Conservation (phyloP, 2,329 filamentous ascomycete species). For the Scedosporium minutisporum region DNA sequence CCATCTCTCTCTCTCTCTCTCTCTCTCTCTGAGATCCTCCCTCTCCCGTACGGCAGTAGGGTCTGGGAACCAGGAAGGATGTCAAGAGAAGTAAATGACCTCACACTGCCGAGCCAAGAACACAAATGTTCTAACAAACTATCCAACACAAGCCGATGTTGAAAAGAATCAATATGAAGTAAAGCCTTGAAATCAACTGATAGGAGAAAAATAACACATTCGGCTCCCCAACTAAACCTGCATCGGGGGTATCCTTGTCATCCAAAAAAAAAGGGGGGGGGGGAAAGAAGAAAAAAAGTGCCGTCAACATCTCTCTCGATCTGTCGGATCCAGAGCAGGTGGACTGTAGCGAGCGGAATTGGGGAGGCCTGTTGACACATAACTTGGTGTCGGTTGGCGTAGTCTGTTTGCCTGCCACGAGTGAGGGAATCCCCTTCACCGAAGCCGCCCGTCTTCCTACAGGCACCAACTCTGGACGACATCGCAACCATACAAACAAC, state of each 20-base stretch:
- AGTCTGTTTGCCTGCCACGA: background rate
- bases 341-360: background rate
- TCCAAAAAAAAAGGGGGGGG: background rate
- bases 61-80: no score
- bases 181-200: background rate
- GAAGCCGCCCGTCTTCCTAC: background rate
- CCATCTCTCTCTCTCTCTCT: no score
- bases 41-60: no score
- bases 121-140: background rate
- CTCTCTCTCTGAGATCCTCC: no score
- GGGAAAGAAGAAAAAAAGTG: background rate
- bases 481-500: background rate
- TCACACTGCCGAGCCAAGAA: background rate
- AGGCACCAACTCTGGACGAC: background rate
- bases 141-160: background rate
- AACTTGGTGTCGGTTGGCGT: no score
- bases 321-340: background rate
- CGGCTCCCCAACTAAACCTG: background rate
- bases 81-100: no score
- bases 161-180: background rate
- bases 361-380: no score
- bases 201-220: background rate
- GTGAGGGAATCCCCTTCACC: background rate
- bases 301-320: conserved; percentile 6
- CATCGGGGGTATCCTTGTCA: background rate